Evolutionary conservation across 2,329 filamentous ascomycete genomes (phyloP), one percentile per base, ranked within the genome.

Genomic region (Westerdykella sp.): DNA sequence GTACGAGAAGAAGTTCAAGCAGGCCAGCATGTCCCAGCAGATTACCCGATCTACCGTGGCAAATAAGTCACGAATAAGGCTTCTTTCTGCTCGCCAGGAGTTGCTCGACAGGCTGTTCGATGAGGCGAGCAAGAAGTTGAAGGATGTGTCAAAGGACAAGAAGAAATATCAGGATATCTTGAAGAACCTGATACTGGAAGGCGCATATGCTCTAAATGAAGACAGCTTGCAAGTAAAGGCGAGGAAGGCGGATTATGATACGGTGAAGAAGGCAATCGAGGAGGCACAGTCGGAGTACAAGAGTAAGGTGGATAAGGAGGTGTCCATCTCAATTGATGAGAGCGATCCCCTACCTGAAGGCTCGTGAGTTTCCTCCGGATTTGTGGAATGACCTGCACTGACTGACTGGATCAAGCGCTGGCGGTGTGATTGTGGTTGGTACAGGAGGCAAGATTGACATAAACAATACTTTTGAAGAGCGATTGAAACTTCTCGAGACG

Each of bases 1-100:
- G 59, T 98, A 96, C 79, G 87, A 91, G 74, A 97, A 95, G 82
- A 97, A 97, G 77, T 94, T 94, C 81, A 98, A 96, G 78, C 87
- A 95, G 73, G 91, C 93, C 61, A 81, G 85, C 75, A 95, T 97
- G 87, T 91, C 88, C 51, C 93, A 97, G 79, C 93, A 98, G 75
- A 97, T 97, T 74, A 95, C 90, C 53, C 87, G 87, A 66, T 97
- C 90, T 52, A 97, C 90, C 50, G 84, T 96, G 50, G 80, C 90
- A 73, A 98, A 98, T 79, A 95, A 95, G 78, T 93, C 87, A 45
- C 83, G 93, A 48, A 83, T 98, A 70, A 84, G 85, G 67, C 84
- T 98, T 43, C 83, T 98, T 46, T 79, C 79, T 51, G 85, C 89
- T 46, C 81, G 90, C 60, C 93, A 98, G 77, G 85, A 91, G 71